Evolutionary conservation across 192 early-diverging fungal genomes (phyloP).

Genomic region (Oehlia diaphana): DNA sequence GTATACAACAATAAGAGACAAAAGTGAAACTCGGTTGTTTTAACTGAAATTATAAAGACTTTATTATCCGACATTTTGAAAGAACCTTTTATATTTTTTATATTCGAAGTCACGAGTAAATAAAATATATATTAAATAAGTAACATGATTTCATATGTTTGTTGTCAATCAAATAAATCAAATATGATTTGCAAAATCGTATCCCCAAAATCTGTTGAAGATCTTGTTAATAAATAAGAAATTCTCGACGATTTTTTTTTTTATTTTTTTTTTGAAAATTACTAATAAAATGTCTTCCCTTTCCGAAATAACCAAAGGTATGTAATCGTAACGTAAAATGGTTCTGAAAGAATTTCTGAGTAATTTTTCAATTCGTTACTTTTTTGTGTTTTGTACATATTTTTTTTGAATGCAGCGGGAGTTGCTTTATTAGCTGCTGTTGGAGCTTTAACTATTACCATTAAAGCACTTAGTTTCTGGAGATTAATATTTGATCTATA

Average conservation of each 20-base stretch:
- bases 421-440: not conserved
- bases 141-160: not conserved
- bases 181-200: too few relatives aligned
- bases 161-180: not conserved
- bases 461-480: conserved; percentile 36
- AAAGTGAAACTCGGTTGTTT: not conserved
- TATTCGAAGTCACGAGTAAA: too few relatives aligned
- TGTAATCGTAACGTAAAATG: too few relatives aligned
- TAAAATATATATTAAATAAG: not conserved
- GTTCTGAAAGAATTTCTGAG: too few relatives aligned
- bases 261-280: not conserved
- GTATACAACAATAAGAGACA: not conserved
- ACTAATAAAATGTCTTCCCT: not conserved
- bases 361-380: too few relatives aligned
- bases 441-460: not conserved
- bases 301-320: not conserved
- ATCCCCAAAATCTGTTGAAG: too few relatives aligned
- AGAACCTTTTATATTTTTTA: too few relatives aligned
- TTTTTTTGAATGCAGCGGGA: too few relatives aligned
- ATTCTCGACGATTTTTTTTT: not conserved
- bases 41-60: too few relatives aligned
- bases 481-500: conserved; percentile 46
- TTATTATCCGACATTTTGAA: not conserved
- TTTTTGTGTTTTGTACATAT: too few relatives aligned
- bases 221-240: not conserved